Evolutionary conservation across 441 rosid genomes (phyloP).

Genomic region (Populus hybrid): DNA sequence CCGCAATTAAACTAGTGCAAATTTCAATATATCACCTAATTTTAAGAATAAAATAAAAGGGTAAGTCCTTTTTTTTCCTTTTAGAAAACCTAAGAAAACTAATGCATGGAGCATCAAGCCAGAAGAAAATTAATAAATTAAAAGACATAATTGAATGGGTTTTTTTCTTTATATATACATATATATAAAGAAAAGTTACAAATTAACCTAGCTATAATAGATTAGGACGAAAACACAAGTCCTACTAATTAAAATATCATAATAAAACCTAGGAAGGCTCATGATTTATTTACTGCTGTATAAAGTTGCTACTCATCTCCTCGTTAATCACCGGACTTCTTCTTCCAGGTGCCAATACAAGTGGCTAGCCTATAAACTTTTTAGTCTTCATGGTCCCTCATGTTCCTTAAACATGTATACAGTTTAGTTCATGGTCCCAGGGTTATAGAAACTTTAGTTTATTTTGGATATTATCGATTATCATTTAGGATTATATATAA

Average conservation of each 20-base stretch:
- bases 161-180: no score
- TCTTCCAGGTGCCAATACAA: neutral
- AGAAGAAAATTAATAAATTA: no score
- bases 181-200: no score
- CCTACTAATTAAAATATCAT: no score
- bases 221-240: no score
- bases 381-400: neutral
- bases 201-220: no score
- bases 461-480: neutral
- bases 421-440: neutral
- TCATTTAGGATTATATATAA: neutral
- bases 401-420: neutral
- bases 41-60: neutral
- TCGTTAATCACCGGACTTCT: neutral
- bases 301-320: neutral
- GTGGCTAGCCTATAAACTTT: neutral
- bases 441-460: no score
- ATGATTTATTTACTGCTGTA: no score
- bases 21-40: neutral
- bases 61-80: neutral
- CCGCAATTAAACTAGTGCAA: no score
- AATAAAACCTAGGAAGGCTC: neutral
- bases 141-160: no score
- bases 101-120: neutral
- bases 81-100: no score